Percentiles rank a stretch among this genome's conserved stretches.
Evolutionary conservation across 257 asterid species (phyloP).

Genomic region (Agastache rugosa): DNA sequence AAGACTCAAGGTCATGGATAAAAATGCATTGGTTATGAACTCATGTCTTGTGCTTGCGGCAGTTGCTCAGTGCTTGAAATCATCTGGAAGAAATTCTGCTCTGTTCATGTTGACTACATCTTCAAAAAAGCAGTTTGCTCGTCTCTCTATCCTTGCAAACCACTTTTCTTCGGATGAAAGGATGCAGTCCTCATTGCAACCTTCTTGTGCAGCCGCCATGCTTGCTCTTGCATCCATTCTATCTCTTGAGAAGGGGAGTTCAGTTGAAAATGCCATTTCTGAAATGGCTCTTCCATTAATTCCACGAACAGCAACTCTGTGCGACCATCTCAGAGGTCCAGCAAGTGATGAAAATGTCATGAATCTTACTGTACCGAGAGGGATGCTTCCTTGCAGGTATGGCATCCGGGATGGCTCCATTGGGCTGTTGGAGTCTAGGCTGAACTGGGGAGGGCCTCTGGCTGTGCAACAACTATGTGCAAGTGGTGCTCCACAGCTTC

Average conservation of each 20-base stretch:
- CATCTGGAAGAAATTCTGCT: slow-evolving; percentile 89
- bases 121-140: slow-evolving; percentile 79
- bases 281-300: slow-evolving; percentile 94
- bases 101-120: slow-evolving; percentile 88
- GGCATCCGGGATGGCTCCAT: slow-evolving; percentile 91
- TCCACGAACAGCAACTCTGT: slow-evolving; percentile 91
- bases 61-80: slow-evolving; percentile 74
- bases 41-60: slow-evolving; percentile 80
- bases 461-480: slow-evolving; percentile 98
- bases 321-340: slow-evolving; percentile 79
- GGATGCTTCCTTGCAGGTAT: slow-evolving; percentile 83
- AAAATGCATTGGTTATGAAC: slow-evolving; percentile 71
- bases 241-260: slow-evolving; percentile 77
- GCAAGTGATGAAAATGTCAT: slow-evolving; percentile 54
- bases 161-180: slow-evolving; percentile 84
- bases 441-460: slow-evolving; percentile 96
- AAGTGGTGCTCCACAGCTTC: slow-evolving; percentile 93
- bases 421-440: slow-evolving; percentile 84
- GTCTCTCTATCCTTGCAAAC: slow-evolving; percentile 84
- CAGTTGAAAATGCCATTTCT: slow-evolving; percentile 64
- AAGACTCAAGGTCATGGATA: slow-evolving; percentile 59
- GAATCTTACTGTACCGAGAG: slow-evolving; percentile 46
- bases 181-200: slow-evolving; percentile 68
- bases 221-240: slow-evolving; percentile 92
- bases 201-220: slow-evolving; percentile 91